Conservation (phyloP, 1,284 basidiomycete genomes). For the Apiotrichum laibachii region DNA sequence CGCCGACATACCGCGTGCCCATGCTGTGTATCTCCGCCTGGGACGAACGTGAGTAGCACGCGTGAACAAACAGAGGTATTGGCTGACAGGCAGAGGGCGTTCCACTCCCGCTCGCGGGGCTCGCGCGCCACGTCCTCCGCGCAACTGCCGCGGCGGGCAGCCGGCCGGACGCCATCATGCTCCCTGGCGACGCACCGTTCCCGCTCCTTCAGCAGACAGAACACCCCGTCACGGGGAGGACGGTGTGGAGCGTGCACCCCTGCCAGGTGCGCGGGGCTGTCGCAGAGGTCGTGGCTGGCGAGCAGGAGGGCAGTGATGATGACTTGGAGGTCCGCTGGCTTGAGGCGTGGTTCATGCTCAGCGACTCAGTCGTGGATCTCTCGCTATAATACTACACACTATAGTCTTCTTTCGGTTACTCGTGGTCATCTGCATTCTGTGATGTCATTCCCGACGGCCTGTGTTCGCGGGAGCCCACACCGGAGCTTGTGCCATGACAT, state of each 20-base stretch:
- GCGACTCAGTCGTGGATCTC: slow-evolving; percentile 30
- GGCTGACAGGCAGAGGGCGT: slow-evolving; percentile 25
- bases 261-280: slow-evolving; percentile 33
- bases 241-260: slow-evolving; percentile 38
- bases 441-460: too few relatives aligned
- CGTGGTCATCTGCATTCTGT: not conserved
- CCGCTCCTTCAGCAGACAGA: slow-evolving; percentile 35
- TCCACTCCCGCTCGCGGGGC: slow-evolving; percentile 19
- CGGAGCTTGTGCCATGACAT: too few relatives aligned
- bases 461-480: too few relatives aligned
- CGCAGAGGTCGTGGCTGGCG: slow-evolving; percentile 21
- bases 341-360: slow-evolving; percentile 42
- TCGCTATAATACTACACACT: not conserved
- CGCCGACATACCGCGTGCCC: slow-evolving; percentile 32
- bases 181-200: slow-evolving; percentile 24
- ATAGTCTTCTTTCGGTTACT: not conserved
- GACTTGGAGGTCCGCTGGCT: slow-evolving; percentile 27
- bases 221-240: slow-evolving; percentile 32
- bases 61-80: not conserved
- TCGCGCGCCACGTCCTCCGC: slow-evolving; percentile 14
- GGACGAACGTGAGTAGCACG: slow-evolving; percentile 32
- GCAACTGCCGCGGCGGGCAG: slow-evolving; percentile 1
- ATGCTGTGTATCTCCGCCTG: slow-evolving; percentile 35
- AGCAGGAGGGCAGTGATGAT: slow-evolving; percentile 7
- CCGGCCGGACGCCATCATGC: slow-evolving; percentile 20